phyloP scores from a whole-genome alignment of 2,329 filamentous ascomycete species.

The Verticillium zaregamsianum region DNA sequence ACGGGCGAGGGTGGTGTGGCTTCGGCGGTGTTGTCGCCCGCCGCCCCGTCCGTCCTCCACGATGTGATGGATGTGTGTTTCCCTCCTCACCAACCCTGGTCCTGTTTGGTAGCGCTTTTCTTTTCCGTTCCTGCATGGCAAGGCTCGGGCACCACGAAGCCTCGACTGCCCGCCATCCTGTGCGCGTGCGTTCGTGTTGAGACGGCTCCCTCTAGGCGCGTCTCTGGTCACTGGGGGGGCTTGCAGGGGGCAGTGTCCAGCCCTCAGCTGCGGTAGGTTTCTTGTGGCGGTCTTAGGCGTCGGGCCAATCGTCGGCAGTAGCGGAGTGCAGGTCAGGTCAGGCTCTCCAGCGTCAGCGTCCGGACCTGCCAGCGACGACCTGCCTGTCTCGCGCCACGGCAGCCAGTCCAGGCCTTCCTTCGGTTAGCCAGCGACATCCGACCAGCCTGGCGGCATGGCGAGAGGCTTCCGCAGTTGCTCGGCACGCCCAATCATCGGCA shows the following conservation, averaged over 20 bases:
- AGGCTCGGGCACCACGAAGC: background rate
- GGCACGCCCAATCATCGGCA: constrained; percentile 1
- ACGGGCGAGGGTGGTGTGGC: background rate
- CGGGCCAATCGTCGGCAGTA: background rate
- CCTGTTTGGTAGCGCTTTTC: background rate
- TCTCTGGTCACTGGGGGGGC: background rate
- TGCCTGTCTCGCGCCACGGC: background rate
- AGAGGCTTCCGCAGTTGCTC: constrained; percentile 1
- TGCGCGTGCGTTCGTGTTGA: background rate
- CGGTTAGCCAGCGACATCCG: background rate
- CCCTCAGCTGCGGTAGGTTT: background rate
- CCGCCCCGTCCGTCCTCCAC: background rate
- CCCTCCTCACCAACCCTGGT: too few relatives aligned
- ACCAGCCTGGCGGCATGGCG: background rate
- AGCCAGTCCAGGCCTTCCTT: background rate
- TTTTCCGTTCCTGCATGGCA: constrained; percentile 1
- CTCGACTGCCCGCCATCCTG: background rate
- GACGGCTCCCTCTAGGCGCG: background rate
- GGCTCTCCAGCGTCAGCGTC: background rate
- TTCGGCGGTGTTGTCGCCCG: background rate
- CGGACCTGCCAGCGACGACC: background rate
- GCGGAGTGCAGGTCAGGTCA: background rate
- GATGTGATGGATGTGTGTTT: background rate
- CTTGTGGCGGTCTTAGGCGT: background rate
- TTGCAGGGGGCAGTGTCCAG: background rate